Evolutionary conservation across 352 stramenopile genomes (phyloP), one percentile per base, ranked within the genome.

Genomic region (Discostella stelligera): DNA sequence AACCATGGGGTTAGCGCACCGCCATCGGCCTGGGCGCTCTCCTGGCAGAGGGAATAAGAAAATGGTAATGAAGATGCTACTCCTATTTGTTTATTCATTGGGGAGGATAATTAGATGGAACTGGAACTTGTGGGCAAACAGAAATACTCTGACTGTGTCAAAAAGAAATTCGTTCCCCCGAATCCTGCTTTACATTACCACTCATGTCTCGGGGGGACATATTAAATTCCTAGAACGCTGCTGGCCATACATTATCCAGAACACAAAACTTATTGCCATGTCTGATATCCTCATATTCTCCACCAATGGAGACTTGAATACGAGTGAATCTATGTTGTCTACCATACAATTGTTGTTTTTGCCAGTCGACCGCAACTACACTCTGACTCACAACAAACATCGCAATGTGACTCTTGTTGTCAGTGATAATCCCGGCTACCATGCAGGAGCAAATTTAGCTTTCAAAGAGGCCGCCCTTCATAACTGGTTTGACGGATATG

Each of bases 101-200:
- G n/a, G n/a, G n/a, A n/a, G n/a, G n/a, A n/a, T n/a, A n/a, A n/a
- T n/a, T n/a, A n/a, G n/a, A n/a, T n/a, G n/a, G n/a, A n/a, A n/a
- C n/a, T n/a, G n/a, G n/a, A n/a, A n/a, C n/a, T n/a, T n/a, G n/a
- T n/a, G n/a, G n/a, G n/a, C n/a, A n/a, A n/a, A n/a, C n/a, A n/a
- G n/a, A n/a, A n/a, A n/a, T n/a, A n/a, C n/a, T n/a, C n/a, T n/a
- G n/a, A n/a, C n/a, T n/a, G n/a, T n/a, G n/a, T n/a, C n/a, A n/a
- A n/a, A n/a, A n/a, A n/a, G n/a, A n/a, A n/a, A n/a, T n/a, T n/a
- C n/a, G n/a, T 41, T 41, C 32, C 32, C 32, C 32, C 32, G 32
- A 9, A 41, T 41, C 32, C 32, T 41, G 32, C 32, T 41, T 41
- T 81, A 71, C 55, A 75, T 84, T n/a, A 84, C 77, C 16, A 84